Conservation (phyloP, 306 rosid genomes). For the Vachellia collinsii region DNA sequence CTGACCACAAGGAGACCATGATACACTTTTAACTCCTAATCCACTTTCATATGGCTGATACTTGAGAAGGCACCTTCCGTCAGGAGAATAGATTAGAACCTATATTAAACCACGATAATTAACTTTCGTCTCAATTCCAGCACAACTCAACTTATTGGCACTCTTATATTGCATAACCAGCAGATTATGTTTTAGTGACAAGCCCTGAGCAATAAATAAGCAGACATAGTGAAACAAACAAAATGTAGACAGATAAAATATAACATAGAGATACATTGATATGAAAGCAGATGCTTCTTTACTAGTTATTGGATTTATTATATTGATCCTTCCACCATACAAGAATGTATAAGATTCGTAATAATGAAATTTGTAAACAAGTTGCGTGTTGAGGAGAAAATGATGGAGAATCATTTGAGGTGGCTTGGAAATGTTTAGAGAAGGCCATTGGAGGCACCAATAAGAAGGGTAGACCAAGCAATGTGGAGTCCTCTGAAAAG, state of each 20-base stretch:
- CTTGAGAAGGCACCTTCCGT: slow-evolving; percentile 92
- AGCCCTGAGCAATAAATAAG: neutral
- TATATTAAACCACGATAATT: slow-evolving; percentile 48
- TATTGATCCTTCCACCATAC: neutral
- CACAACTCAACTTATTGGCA: slow-evolving; percentile 15
- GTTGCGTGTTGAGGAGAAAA: no score
- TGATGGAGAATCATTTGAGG: no score
- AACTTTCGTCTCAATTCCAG: slow-evolving; percentile 18
- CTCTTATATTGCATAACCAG: slow-evolving; percentile 8
- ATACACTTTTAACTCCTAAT: slow-evolving; percentile 88
- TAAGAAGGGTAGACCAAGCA: no score
- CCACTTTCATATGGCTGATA: slow-evolving; percentile 98
- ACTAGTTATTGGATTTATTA: neutral
- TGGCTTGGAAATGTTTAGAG: no score
- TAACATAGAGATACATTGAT: slow-evolving; percentile 10
- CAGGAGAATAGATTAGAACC: slow-evolving; percentile 96
- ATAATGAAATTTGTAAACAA: no score
- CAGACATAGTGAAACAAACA: neutral
- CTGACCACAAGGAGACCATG: slow-evolving; percentile 99
- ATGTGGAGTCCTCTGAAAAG: no score
- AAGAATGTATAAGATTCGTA: no score
- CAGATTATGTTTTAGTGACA: slow-evolving; percentile 3
- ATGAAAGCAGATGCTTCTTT: neutral
- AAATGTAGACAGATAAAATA: neutral
- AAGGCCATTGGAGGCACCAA: no score